Evolutionary conservation across 805 yeast species (phyloP).

Genomic region (Isabelozyma rhagii): DNA sequence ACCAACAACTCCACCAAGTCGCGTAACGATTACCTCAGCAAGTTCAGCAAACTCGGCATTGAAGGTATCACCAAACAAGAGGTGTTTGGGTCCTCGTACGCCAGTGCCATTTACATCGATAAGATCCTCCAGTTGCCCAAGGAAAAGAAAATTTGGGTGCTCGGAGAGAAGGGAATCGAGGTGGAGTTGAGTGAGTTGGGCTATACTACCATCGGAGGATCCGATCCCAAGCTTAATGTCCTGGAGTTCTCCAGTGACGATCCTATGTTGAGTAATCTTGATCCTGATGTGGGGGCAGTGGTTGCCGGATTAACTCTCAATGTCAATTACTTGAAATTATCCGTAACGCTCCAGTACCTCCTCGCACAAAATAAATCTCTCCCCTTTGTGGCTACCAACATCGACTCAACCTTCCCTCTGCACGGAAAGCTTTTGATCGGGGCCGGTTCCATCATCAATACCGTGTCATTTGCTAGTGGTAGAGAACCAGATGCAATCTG

Average conservation of each 20-base stretch:
- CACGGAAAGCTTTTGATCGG: constrained; percentile 87
- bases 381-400: constrained; percentile 87
- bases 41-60: constrained; percentile 61
- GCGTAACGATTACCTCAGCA: constrained; percentile 67
- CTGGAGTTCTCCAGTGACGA: constrained; percentile 54
- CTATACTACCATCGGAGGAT: constrained; percentile 76
- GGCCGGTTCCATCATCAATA: constrained; percentile 87
- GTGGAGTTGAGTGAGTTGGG: constrained; percentile 77
- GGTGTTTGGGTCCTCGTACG: constrained; percentile 88
- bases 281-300: constrained; percentile 79
- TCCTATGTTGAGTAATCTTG: constrained; percentile 54
- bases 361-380: constrained; percentile 52
- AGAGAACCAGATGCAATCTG: constrained; percentile 78
- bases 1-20: constrained; percentile 96
- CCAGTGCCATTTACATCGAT: constrained; percentile 81
- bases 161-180: constrained; percentile 86
- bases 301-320: constrained; percentile 80
- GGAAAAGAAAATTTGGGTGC: constrained; percentile 77
- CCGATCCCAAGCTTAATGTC: constrained; percentile 53
- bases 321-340: constrained; percentile 77
- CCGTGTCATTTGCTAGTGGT: constrained; percentile 72
- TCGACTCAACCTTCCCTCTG: constrained; percentile 91
- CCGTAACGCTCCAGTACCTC: constrained; percentile 79
- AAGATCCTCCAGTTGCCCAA: constrained; percentile 73
- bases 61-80: constrained; percentile 55